Percentiles rank a stretch among this genome's conserved stretches.
These are phyloP conservation scores for Phyllosticta citriasiana DNA, from an alignment of 2,329 filamentous ascomycete species.

Conservation along the genomic window DNA sequence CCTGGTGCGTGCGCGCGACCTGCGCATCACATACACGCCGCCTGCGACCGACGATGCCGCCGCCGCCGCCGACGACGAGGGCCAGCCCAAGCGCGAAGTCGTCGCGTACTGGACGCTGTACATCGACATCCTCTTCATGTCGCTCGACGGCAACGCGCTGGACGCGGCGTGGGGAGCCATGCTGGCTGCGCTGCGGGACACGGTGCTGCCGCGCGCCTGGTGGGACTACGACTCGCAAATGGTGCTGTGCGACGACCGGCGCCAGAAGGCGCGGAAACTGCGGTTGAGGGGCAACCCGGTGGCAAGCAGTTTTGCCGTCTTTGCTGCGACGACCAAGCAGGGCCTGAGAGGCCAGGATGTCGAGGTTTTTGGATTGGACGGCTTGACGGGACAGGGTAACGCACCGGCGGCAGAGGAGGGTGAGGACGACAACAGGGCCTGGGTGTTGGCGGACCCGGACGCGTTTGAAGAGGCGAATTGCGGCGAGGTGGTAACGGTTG, in stretches of 20 bases:
- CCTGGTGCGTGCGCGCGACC: constrained; percentile 54
- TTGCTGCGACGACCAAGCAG: constrained; percentile 37
- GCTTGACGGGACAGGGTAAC: constrained; percentile 27
- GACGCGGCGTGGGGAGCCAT: constrained; percentile 84
- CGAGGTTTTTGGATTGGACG: constrained; percentile 24
- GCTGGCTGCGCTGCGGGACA: constrained; percentile 69
- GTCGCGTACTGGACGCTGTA: constrained; percentile 94
- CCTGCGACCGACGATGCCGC: constrained; percentile 35
- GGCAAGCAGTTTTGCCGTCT: constrained; percentile 68
- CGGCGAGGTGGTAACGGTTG: constrained; percentile 69
- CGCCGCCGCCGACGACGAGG: constrained; percentile 35
- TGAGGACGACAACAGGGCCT: constrained; percentile 29
- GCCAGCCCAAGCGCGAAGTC: constrained; percentile 43
- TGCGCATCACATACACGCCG: constrained; percentile 62
- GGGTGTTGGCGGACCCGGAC: constrained; percentile 83
- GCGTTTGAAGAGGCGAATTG: constrained; percentile 80
- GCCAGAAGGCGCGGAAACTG: constrained; percentile 46
- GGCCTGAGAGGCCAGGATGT: constrained; percentile 19
- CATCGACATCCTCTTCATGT: constrained; percentile 90
- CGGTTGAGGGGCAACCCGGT: constrained; percentile 59
- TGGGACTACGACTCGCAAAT: constrained; percentile 77
- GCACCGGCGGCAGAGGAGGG: constrained; percentile 13
- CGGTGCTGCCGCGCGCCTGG: constrained; percentile 63
- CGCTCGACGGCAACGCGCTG: constrained; percentile 82
- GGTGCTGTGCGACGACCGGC: constrained; percentile 61